Base-by-base conservation (phyloP, 805 yeast species). In the Saturnispora ahearnii region DNA sequence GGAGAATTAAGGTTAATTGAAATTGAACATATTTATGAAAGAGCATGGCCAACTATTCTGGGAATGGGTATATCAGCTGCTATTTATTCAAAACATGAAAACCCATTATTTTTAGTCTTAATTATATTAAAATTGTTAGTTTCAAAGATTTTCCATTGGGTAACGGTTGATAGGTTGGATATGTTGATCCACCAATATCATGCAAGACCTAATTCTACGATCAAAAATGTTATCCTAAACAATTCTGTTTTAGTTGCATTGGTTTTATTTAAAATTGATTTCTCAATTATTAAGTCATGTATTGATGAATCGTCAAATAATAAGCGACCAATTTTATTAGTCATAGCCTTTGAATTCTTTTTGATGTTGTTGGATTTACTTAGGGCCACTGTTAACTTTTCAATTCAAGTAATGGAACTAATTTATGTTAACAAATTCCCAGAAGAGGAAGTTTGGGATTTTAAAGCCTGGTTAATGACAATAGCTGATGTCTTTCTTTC, bases 1-100 rank as follows among this genome's bases (percentile, higher is more conserved):
- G 96, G 96, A 0, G 81, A 79, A 50, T 67, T 91, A 47, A 71
- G 96, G 50, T 66, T 80, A 13, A 73, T 85, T 32, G 99, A 91
- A 62, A 65, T 75, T 48, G 95, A 90, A 57, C 90, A 84, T 60
- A 73, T 79, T 46, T 77, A 73, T 62, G 95, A 77, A 62, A 74
- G 80, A 62, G 72, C 78, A 46, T 85, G 82, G 73, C 79, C 69
- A 49, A 75, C 86, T 2, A 68, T 84, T 21, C 78, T 86, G 38
- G 81, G 80, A 56, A 73, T 84, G 49, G 62, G 87, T 46, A 65
- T 84, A 59, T 74, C 81, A 12, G 63, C 78, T 15, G 73, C 81
- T 1, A 72, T 77, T 63, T 78, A 79, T 61, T 36, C 34, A 10
- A 66, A 73, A 32, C 74, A 71, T 47, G 77, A 73, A 42, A 68